Evolutionary conservation across 139 green algal species (phyloP).

Genomic region (Asterochloris sp.): DNA sequence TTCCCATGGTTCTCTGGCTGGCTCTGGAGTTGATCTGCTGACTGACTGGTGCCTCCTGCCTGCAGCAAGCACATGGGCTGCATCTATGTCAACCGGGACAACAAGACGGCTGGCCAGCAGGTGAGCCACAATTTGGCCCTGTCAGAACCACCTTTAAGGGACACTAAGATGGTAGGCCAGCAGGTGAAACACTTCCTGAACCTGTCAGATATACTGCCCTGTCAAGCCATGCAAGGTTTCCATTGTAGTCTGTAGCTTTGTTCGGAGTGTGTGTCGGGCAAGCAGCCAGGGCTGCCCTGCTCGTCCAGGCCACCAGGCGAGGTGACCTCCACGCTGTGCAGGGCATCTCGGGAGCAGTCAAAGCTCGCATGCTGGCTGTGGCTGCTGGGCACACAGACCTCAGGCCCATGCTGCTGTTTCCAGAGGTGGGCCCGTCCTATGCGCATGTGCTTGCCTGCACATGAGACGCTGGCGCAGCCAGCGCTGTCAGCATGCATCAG

Average conservation of each 20-base stretch:
- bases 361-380: slow-evolving; percentile 44
- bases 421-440: slow-evolving; percentile 30
- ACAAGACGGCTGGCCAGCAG: slow-evolving; percentile 25
- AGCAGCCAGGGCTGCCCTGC: background rate
- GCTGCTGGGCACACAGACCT: slow-evolving; percentile 18
- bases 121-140: background rate
- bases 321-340: background rate
- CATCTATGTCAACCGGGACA: slow-evolving; percentile 79
- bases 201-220: background rate
- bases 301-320: background rate
- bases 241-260: background rate
- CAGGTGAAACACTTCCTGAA: background rate
- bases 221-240: background rate
- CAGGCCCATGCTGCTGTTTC: slow-evolving; percentile 64
- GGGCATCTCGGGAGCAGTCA: slow-evolving; percentile 40
- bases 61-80: slow-evolving; percentile 76
- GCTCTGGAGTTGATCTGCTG: background rate
- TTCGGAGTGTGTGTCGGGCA: background rate
- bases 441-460: background rate
- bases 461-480: too few species aligned
- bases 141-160: background rate
- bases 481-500: too few species aligned
- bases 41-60: background rate
- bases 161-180: background rate
- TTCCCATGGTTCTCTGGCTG: background rate